Evolutionary conservation across 805 yeast species (phyloP), one percentile per base, ranked within the genome.

Genomic region (Candida michaelii): DNA sequence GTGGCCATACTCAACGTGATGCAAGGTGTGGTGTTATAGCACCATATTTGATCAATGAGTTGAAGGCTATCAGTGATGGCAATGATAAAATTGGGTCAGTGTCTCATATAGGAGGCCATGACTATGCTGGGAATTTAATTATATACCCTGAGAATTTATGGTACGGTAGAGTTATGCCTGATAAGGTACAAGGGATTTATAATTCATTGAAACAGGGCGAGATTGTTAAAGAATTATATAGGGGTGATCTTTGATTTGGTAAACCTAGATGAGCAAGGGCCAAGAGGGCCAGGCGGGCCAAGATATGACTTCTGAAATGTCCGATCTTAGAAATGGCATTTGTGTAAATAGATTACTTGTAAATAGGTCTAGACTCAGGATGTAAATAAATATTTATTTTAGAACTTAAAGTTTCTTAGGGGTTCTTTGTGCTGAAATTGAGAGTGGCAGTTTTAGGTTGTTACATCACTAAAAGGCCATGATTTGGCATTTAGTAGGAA

Each of bases 61-160:
- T 84, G 39, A 58, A 56, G 23, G 79, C 75, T 1, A 49, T 82
- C 12, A 32, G 24, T 12, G 11, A 9, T 43, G 3, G 57, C 5
- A 27, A 30, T n/a, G 40, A 32, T 12, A 27, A 59, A 27, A 66
- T 82, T 25, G 89, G 88, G 0, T 54, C 76, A 5, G 68, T 84
- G 0, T 82, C 90, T 10, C 96, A 88, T 58, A 69, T 88, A 30
- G 95, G 96, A 1, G 96, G 96, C 0, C 96, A 88, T 58, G 86
- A 74, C 2, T 88, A 79, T 60, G 96, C 96, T 1, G 96, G 95
- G 0, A 88, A 88, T 54, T 79, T 88, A 11, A 64, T 86, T 2
- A 74, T 76, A 39, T 80, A 81, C 48, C 60, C 62, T 4, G 68
- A 69, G 35, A 59, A 69, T 12, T 60, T 82, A 2, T 87, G 95